Evolutionary conservation across 2,329 filamentous ascomycete genomes (phyloP), one percentile per base, ranked within the genome.

Genomic region (Sarocladium strictum): DNA sequence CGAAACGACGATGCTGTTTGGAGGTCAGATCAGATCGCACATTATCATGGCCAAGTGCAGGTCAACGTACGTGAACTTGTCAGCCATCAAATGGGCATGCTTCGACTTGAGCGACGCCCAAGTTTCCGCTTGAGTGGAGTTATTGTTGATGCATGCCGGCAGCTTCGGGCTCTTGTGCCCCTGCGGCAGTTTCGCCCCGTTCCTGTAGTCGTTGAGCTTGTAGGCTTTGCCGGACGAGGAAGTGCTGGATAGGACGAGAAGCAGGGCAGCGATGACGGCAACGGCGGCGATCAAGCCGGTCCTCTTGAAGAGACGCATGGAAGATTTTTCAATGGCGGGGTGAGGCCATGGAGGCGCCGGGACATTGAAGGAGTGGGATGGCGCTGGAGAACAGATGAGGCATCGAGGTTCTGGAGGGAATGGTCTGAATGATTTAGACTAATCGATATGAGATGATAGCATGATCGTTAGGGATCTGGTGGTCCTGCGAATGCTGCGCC

Each of bases 11-110:
- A 66, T 62, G 23, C 63, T 64, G 14, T 23, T n/a, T 27, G 56
- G 23, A 45, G 24, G 21, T 21, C 9, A 27, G 32, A 51, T 54
- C 53, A 54, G 56, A 15, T 11, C 12, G n/a, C 26, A 1, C 15
- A 23, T 27, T n/a, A 12, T 27, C 23, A 24, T 29, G 15, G 33
- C 17, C 14, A 53, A 19, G 47, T 29, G 14, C 17, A 9, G 19
- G 11, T 6, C 43, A 29, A 32, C 37, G 59, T 54, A 64, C 62
- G 63, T 64, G 56, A 64, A 64, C 59, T 62, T 64, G 57, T 64
- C 63, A 11, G 58, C 61, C 11, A 53, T 53, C 37, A 60, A 21
- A 4, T 67, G 78, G 53, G 78, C 72, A 71, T 75, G 71, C 11
- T 71, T 75, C 0, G 17, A 27, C 24, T 40, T 38, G 4, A 53